Conservation (phyloP, 441 rosid species). For the Biscutella laevigata region DNA sequence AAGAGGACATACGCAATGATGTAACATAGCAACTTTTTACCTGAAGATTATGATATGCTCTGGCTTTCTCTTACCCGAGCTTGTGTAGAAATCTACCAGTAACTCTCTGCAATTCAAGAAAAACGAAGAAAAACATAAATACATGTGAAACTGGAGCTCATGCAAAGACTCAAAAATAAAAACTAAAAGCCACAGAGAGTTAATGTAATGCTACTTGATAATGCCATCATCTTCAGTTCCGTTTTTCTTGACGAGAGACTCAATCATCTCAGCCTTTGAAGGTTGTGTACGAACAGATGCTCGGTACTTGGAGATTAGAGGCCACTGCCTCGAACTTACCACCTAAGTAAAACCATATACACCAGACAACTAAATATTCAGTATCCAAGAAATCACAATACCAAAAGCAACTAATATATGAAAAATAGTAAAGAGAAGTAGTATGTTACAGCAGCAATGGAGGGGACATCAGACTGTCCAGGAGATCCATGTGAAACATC, state of each 20-base stretch:
- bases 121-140: not conserved
- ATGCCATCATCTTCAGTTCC: conserved; percentile 71
- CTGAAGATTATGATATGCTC: conserved; percentile 79
- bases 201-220: conserved; percentile 36
- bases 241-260: conserved; percentile 45
- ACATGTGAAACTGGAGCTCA: not conserved
- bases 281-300: conserved; percentile 78
- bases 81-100: conserved; percentile 58
- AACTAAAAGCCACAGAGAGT: not conserved
- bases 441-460: conserved; percentile 64
- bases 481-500: conserved; percentile 85
- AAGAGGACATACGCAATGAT: not conserved
- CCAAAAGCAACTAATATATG: not conserved
- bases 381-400: not conserved
- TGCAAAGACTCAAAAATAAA: not conserved
- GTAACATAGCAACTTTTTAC: conserved; percentile 26
- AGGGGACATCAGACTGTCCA: conserved; percentile 62
- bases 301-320: conserved; percentile 63
- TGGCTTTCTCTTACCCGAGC: conserved; percentile 68
- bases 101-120: conserved; percentile 57
- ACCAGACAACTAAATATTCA: not conserved
- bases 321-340: conserved; percentile 77
- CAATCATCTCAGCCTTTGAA: conserved; percentile 78
- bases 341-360: conserved; percentile 14
- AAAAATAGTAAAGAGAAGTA: not conserved